Conservation (phyloP, 2,329 filamentous ascomycete species). For the Pseudogymnoascus sp. region DNA sequence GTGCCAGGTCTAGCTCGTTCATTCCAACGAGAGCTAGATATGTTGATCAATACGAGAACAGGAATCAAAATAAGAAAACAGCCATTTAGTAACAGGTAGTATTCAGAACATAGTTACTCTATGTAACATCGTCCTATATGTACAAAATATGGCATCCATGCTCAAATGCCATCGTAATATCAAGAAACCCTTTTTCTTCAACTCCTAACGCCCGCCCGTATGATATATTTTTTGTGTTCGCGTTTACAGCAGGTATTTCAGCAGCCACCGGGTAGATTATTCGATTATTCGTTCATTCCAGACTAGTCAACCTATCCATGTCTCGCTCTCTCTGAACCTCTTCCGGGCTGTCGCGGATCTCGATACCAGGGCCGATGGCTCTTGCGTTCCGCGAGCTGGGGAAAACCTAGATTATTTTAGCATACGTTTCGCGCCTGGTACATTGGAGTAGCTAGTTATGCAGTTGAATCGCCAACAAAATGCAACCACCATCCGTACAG, state of each 20-base stretch:
- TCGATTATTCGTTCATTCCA: slow-evolving; percentile 22
- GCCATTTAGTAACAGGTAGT: neutral
- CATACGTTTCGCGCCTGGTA: neutral
- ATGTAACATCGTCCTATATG: neutral
- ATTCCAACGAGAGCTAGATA: neutral
- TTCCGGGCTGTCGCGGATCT: slow-evolving; percentile 61
- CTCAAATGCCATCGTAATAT: neutral
- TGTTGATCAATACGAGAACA: neutral
- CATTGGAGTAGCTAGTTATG: neutral
- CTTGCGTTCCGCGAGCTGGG: slow-evolving; percentile 32
- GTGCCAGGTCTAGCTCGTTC: neutral
- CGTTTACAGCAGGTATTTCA: neutral
- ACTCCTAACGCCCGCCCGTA: neutral
- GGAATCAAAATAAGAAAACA: neutral
- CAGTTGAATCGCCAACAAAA: neutral
- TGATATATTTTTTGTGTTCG: neutral
- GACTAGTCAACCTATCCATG: slow-evolving; percentile 57
- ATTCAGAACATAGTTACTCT: neutral
- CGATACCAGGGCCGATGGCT: slow-evolving; percentile 71
- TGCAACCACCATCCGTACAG: neutral
- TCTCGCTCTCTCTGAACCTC: slow-evolving; percentile 36
- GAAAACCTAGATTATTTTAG: slow-evolving; percentile 23
- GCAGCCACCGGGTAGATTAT: neutral
- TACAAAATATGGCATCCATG: neutral
- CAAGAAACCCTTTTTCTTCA: neutral